Evolutionary conservation across 148 eudicot species (phyloP), one percentile per base, ranked within the genome.

Genomic region (Oxyria digyna): DNA sequence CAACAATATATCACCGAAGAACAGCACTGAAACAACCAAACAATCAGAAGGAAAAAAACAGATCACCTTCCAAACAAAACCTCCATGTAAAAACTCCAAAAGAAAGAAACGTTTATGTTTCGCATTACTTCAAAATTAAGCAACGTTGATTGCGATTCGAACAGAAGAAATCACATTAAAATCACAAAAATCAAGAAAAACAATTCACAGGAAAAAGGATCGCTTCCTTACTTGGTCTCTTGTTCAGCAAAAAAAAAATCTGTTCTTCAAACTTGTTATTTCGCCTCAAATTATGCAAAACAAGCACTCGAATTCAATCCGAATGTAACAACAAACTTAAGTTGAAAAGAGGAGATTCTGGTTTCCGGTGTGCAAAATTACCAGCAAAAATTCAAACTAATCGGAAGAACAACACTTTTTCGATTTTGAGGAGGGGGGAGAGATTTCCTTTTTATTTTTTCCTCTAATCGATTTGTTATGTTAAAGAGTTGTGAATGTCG

Each of bases 91-190:
- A 57, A 57, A 57, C 35, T 29, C 64, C 18, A 52, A 24, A 52
- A 23, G 52, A 52, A 52, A 52, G 62, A 24, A 52, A 52, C 37
- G 35, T 26, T 57, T 29, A 14, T 57, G 64, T 27, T 27, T 57
- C 64, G 64, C 64, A 57, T 57, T 57, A 57, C n/a, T 57, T 57
- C 17, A 29, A 57, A 57, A 57, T 57, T 57, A 57, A 57, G 64
- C 64, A 57, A 57, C 64, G 64, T 57, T 26, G 15, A 11, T 57
- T 26, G 64, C 15, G 64, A 26, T 12, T 57, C 14, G 35, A 13
- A 57, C 4, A 35, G 20, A 29, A 57, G n/a, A 57, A 57, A 57
- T 57, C 59, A 46, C 52, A 52, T 52, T 29, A 52, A 52, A 23
- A n/a, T 46, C 62, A 24, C 62, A 52, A 52, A 24, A 52, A 7